Conservation (phyloP, 2,329 filamentous ascomycete genomes). For the Xylariaceae sp. region DNA sequence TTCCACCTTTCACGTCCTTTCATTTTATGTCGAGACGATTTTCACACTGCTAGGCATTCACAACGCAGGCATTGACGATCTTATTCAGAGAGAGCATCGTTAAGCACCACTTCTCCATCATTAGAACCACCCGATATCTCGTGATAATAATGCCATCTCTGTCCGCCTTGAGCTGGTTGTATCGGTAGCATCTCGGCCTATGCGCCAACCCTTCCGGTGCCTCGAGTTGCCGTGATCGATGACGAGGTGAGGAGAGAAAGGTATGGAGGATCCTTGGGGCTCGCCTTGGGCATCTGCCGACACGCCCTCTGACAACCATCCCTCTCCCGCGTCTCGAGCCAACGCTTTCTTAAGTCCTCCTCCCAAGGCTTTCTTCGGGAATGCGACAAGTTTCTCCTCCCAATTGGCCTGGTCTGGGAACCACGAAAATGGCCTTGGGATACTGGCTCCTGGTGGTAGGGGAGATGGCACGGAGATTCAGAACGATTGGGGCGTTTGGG, state of each 20-base stretch:
- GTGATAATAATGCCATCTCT: conserved; percentile 12
- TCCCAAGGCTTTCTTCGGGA: conserved; percentile 39
- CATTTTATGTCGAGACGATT: background rate
- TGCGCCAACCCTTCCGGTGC: conserved; percentile 10
- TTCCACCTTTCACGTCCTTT: background rate
- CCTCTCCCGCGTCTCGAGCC: conserved; percentile 29
- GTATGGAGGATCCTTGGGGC: conserved; percentile 60
- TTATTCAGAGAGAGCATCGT: too few relatives aligned
- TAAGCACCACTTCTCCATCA: background rate
- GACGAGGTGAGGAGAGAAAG: conserved; percentile 33
- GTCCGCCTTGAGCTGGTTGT: background rate
- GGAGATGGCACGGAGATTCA: conserved; percentile 22
- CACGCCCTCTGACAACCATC: conserved; percentile 31
- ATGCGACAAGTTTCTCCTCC: conserved; percentile 27
- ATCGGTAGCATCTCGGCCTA: conserved; percentile 2
- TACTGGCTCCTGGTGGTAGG: conserved; percentile 35
- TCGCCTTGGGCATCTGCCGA: conserved; percentile 52
- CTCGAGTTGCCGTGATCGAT: conserved; percentile 19
- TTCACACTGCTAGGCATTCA: background rate
- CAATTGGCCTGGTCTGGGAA: conserved; percentile 41
- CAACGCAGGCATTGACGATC: too few relatives aligned
- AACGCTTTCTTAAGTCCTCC: conserved; percentile 38
- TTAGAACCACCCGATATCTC: background rate
- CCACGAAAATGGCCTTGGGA: conserved; percentile 35
- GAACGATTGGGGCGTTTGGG: conserved; percentile 32